Base-by-base conservation (phyloP, 495 filamentous ascomycete genomes). In the Sabuloglossum arenarium region DNA sequence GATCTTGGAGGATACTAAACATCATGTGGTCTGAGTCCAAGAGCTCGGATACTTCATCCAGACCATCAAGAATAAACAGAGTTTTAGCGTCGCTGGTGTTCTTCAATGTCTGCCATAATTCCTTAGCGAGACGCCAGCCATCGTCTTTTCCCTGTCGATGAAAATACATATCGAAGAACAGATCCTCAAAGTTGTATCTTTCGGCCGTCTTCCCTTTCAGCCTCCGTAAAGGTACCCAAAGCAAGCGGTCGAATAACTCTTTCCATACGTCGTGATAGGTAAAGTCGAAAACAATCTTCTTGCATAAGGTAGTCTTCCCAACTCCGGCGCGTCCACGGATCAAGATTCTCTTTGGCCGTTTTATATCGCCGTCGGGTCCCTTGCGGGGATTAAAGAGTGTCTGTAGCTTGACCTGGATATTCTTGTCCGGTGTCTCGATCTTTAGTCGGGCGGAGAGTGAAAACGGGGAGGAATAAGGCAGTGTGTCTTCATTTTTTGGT, bases 231-330 rank as follows among this genome's bases (percentile, higher is more conserved):
- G 69, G 69, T 19, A 71, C 59, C 69, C 66, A 71, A 59, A 71
- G 58, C 10, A 70, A 42, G 24, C 65, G 62, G 58, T 71, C 66
- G 56, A 68, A 71, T 10, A 62, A 16, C 1, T 62, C 54, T 0
- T 39, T 51, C 68, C 67, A 70, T 14, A 52, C 51, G 45, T 37
- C 29, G 31, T 56, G 50, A 57, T 59, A 14, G 14, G 50, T 56
- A 56, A 67, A 69, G 14, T 63, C 64, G 58, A 66, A 50, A 46
- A 71, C 58, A 39, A 68, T 68, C 63, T 70, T 73, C 52, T 73
- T 73, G 62, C 67, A 71, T 24, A 71, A 58, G n/a, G 70, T 71
- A 46, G 69, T 71, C 60, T 73, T 73, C 12, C 69, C 69, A 8
- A 71, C 65, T 39, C 70, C 70, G 8, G 70, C 66, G 4, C 60